Evolutionary conservation across 345 rosid species (phyloP), one percentile per base, ranked within the genome.

Genomic region (Mallotus nudiflorus): DNA sequence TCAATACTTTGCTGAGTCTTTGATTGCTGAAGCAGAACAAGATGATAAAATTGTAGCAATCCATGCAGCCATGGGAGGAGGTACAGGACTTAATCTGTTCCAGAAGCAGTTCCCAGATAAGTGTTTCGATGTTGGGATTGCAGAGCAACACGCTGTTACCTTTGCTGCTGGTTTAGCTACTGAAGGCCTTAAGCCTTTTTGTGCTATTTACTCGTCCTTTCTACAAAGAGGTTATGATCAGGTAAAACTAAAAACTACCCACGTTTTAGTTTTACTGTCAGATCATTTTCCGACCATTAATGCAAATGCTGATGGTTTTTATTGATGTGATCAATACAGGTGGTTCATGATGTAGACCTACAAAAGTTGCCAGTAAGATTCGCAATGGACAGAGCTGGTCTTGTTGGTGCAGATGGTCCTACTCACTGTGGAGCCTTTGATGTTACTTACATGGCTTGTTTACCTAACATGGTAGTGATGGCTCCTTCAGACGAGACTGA

Each of bases 41-140:
- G 90, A 84, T 28, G 79, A 76, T 5, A 82, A 66, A 48, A 78
- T 86, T 14, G 83, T 86, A 7, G 89, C 80, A 19, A 80, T 83
- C n/a, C 89, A 86, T 50, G 89, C 84, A 8, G 85, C 89, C 3
- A 78, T 83, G 90, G 90, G 90, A 22, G 86, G 87, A 65, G 86
- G 90, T 19, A 82, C 87, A 1, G 87, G 87, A 3, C 83, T 86
- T 11, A 80, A 82, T 48, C 37, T 78, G 31, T 80, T 84, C 70
- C 81, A 78, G 18, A 84, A 80, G 49, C 69, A 20, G 25, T 86
- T 84, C 64, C 83, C 85, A 0, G 72, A 74, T 14, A 75, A 79
- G 48, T 81, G 85, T 62, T 83, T 83, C 22, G 84, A 85, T 69
- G 87, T 85, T 18, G 87, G 89, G 5, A 82, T 82, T 29, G 87